These are phyloP conservation scores for Bruguiera sexangula DNA, from an alignment of 345 rosid species.

Conservation along the genomic window DNA sequence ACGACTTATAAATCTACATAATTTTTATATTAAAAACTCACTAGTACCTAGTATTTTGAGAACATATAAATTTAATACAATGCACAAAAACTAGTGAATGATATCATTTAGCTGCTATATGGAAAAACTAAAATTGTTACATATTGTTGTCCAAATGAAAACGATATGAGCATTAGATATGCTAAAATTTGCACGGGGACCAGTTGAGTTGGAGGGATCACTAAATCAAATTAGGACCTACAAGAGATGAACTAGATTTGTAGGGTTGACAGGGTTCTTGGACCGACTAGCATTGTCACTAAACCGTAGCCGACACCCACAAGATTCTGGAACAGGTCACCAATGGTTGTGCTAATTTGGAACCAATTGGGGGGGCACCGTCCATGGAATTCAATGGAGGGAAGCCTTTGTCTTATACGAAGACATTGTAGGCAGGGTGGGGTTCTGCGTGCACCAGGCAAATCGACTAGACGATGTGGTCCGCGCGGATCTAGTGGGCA, in stretches of 20 bases:
- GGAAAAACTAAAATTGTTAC: neutral
- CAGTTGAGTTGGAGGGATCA: neutral
- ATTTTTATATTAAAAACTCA: too few species aligned
- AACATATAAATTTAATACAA: too few species aligned
- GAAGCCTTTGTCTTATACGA: slow-evolving; percentile 7
- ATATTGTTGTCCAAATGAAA: neutral
- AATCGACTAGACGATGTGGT: slow-evolving; percentile 3
- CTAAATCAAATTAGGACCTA: neutral
- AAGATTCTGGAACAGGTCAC: slow-evolving; percentile 12
- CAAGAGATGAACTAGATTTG: slow-evolving; percentile 23
- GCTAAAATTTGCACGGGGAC: neutral
- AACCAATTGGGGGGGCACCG: slow-evolving; percentile 10
- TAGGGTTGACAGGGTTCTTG: slow-evolving; percentile 13
- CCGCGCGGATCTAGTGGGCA: slow-evolving; percentile 10
- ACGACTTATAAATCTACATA: too few species aligned
- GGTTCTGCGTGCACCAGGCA: slow-evolving; percentile 20
- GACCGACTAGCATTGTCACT: slow-evolving; percentile 23
- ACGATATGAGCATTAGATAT: neutral
- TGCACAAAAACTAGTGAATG: too few species aligned
- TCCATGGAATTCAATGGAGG: slow-evolving; percentile 3
- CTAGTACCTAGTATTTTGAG: too few species aligned
- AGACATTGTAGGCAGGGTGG: slow-evolving; percentile 17
- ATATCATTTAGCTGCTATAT: too few species aligned
- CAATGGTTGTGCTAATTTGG: slow-evolving; percentile 18
- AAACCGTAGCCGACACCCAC: neutral